Conservation (phyloP, 371 early-diverging fungal genomes). For the Mucor mucedo region DNA sequence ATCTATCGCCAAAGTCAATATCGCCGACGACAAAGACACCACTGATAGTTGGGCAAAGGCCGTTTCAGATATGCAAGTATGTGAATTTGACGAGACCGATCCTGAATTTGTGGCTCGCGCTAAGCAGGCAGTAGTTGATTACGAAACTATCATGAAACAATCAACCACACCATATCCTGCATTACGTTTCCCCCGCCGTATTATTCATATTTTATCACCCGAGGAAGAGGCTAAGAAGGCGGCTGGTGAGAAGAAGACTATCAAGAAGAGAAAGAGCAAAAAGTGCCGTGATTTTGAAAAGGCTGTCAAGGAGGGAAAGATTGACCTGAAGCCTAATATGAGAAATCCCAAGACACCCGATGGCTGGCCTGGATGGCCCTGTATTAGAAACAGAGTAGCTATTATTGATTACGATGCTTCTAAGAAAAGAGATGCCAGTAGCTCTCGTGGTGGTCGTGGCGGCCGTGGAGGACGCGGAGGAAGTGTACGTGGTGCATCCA, state of each 20-base stretch:
- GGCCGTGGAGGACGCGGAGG: neutral
- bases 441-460: slow-evolving; percentile 1
- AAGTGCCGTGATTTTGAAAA: slow-evolving; percentile 52
- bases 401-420: slow-evolving; percentile 31
- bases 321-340: slow-evolving; percentile 37
- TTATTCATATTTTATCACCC: slow-evolving; percentile 28
- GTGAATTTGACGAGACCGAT: slow-evolving; percentile 50
- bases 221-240: slow-evolving; percentile 20
- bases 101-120: slow-evolving; percentile 39
- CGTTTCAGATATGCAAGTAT: slow-evolving; percentile 35
- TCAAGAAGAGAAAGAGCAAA: slow-evolving; percentile 47
- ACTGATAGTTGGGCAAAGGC: slow-evolving; percentile 28
- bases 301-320: slow-evolving; percentile 38
- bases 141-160: slow-evolving; percentile 40
- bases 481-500: slow-evolving; percentile 8
- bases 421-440: slow-evolving; percentile 2
- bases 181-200: slow-evolving; percentile 23
- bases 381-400: slow-evolving; percentile 33
- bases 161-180: slow-evolving; percentile 39
- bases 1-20: slow-evolving; percentile 39
- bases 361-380: slow-evolving; percentile 61
- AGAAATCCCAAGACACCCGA: slow-evolving; percentile 39
- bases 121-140: slow-evolving; percentile 29
- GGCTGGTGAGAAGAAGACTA: slow-evolving; percentile 3
- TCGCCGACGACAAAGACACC: slow-evolving; percentile 31